Base-by-base conservation (phyloP, 495 filamentous ascomycete species). In the Melanomma pulvis-pyrius region DNA sequence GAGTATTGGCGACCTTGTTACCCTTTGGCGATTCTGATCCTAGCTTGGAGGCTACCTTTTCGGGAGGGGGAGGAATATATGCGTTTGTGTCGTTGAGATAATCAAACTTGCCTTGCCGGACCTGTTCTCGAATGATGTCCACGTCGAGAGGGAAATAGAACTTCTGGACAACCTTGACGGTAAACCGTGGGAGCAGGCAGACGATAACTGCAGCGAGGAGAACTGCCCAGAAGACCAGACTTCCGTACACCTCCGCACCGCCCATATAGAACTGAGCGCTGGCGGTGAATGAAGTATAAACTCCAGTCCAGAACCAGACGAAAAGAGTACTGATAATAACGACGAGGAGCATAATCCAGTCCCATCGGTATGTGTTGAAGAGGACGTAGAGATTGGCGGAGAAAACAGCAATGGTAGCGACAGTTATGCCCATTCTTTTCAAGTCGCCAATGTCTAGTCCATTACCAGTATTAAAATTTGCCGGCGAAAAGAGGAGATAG, bases 331-430 rank as follows among this genome's bases (percentile, higher is more conserved):
- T 96, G 74, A 97, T 83, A 50, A 73, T 74, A 29, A 92, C 88
- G 70, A 96, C 87, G 73, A 97, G 80, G 13, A 90, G 71, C 67
- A 93, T 91, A 71, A 98, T 80, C 93, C 93, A 98, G 76, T 99
- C 96, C 96, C 96, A 98, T 61, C 92, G 83, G 76, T 94, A 98
- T 5, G 90, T 93, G 76, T 99, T 99, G 79, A 99, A 84, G 67
- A 98, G 79, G 70, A 99, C 89, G 80, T 98, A 99, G 59, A 87
- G 74, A 74, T 99, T 99, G 78, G 96, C 94, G 47, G 87, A 88
- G 13, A 84, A 73, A 70, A 96, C 80, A 48, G 96, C 86, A 15
- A 91, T 86, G 54, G 88, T 90, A 54, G 86, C 92, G 59, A 97
- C 84, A 71, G 92, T 91, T 55, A 89, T 81, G 61, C 96, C 96